phyloP scores from a whole-genome alignment of 2,329 filamentous ascomycete genomes.

The Aschersonia sp. region DNA sequence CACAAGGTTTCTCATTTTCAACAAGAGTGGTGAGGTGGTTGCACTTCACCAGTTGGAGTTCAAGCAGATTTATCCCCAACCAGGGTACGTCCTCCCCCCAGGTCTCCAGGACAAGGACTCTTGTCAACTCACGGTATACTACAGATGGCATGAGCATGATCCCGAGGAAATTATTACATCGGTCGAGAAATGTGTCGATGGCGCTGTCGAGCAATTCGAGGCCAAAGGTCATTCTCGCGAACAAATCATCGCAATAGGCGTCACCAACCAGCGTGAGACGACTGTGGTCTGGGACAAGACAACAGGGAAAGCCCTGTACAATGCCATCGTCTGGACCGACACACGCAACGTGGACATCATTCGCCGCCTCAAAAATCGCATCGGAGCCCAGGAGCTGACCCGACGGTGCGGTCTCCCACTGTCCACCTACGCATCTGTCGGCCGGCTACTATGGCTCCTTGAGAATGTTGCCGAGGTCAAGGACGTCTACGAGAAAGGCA shows the following conservation, averaged over 20 bases:
- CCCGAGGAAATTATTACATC: conserved; percentile 59
- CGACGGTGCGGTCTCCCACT: conserved; percentile 62
- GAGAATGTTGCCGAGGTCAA: conserved; percentile 52
- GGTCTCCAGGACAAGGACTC: not conserved
- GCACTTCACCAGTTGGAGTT: conserved; percentile 66
- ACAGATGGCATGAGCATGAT: conserved; percentile 75
- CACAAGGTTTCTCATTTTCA: conserved; percentile 66
- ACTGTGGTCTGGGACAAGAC: conserved; percentile 67
- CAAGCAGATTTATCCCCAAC: conserved; percentile 57
- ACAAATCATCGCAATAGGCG: conserved; percentile 62
- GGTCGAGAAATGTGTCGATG: conserved; percentile 63
- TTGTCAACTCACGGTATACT: conserved; percentile 3
- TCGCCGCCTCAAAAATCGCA: conserved; percentile 52
- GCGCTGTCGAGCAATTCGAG: conserved; percentile 54
- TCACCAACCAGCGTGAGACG: conserved; percentile 77
- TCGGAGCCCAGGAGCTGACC: conserved; percentile 52
- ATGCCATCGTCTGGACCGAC: conserved; percentile 77
- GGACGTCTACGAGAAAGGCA: conserved; percentile 56
- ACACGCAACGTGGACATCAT: conserved; percentile 62
- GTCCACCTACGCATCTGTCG: conserved; percentile 68
- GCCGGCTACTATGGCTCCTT: conserved; percentile 67
- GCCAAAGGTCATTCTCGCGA: conserved; percentile 49
- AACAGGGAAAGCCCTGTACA: conserved; percentile 64
- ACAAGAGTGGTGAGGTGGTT: conserved; percentile 53
- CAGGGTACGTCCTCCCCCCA: conserved; percentile 40